Conservation (phyloP, 768 basidiomycete species). For the Guyanaporus albipodus region DNA sequence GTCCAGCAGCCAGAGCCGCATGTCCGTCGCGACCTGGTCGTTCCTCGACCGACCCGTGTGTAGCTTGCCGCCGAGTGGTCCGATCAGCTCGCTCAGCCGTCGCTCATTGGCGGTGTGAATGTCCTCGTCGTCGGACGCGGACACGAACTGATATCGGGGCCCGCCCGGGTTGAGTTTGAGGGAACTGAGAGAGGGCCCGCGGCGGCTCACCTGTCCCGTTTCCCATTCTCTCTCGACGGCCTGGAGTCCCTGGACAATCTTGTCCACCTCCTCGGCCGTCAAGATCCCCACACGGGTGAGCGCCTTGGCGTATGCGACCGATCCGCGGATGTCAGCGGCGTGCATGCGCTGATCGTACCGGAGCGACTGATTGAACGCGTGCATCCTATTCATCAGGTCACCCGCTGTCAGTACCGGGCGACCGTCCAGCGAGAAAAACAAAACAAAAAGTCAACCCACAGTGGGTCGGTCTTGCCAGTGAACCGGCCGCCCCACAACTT, state of each 20-base stretch:
- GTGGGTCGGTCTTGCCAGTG: conserved; percentile 79
- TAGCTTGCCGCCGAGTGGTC: conserved; percentile 88
- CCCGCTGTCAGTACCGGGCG: too few relatives aligned
- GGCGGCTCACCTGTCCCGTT: conserved; percentile 50
- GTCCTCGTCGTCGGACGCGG: conserved; percentile 90
- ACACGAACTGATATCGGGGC: conserved; percentile 52
- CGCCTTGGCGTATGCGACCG: conserved; percentile 93
- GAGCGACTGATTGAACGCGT: conserved; percentile 95
- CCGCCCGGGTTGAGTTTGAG: background rate
- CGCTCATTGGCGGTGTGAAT: conserved; percentile 99
- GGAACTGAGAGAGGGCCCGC: too few relatives aligned
- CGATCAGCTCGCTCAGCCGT: conserved; percentile 88
- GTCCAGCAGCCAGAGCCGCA: conserved; percentile 92
- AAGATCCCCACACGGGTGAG: conserved; percentile 79
- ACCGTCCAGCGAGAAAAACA: background rate
- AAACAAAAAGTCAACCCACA: conserved; percentile 7
- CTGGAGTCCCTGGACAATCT: conserved; percentile 70
- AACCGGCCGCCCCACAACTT: conserved; percentile 90
- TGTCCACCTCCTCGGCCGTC: conserved; percentile 65
- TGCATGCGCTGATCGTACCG: conserved; percentile 95
- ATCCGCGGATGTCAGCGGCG: conserved; percentile 85
- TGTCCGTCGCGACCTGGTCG: conserved; percentile 98
- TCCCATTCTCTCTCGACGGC: conserved; percentile 85
- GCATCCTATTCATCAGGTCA: too few relatives aligned
- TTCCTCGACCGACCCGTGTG: conserved; percentile 97